Base-by-base conservation (phyloP, 106 monocot species). In the Xerophyta viscosa region DNA sequence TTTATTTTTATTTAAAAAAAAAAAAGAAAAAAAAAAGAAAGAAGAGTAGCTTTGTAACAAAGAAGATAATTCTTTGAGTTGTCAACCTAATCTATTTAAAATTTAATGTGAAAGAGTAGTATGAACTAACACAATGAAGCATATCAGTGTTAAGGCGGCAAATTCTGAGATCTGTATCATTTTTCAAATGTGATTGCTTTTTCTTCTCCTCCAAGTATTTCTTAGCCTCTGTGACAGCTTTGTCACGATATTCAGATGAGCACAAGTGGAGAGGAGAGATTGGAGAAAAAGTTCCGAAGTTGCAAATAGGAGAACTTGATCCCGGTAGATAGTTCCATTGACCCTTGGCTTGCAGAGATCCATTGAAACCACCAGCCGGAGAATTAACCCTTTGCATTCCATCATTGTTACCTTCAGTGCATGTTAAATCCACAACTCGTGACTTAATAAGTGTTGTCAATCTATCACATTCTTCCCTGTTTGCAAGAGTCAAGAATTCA, bases 201-300 rank as follows among this genome's bases (percentile, higher is more conserved):
- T 66, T 80, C 75, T 77, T 79, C 75, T 83, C 79, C 30, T 79
- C 68, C 27, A 83, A 39, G 81, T 86, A 83, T 63, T 79, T 82
- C 53, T 92, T 86, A 50, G 86, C 86, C 60, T 92, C 86, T 58
- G 49, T 64, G 17, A 92, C 58, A 61, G 76, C 92, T 46, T 57
- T 52, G 19, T 60, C 66, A 41, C 39, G 57, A 7, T 64, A 24
- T 56, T 68, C 75, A 48, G 68, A 69, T 50, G 71, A 36, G 43
- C 23, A 48, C 52, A 30, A 65, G 63, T 39, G 31, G 27, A 63
- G 58, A 18, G 51, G 69, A 63, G 60, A 57, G 17, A 39, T 44
- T 20, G 67, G 53, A 60, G 71, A 62, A 60, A 67, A 53, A 37
- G 52, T 27, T 43, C 33, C 45, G 17, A 41, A 10, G 49, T 45